These are phyloP conservation scores for Geotrichum fermentans DNA, from an alignment of 1,139 yeast genomes.

Conservation along the genomic window DNA sequence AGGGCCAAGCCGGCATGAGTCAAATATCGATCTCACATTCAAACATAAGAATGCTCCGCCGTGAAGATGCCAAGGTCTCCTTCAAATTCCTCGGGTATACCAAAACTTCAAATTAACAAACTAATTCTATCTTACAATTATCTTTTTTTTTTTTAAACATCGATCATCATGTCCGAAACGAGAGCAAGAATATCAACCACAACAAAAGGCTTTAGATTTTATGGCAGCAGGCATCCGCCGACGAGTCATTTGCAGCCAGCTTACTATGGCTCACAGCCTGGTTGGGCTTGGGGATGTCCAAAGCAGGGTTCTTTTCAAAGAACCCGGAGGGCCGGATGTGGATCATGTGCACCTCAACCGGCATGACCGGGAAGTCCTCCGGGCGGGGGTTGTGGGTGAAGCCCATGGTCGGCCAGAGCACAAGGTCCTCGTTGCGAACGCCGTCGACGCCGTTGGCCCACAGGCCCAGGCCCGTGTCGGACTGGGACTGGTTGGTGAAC, in stretches of 20 bases:
- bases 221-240: slow-evolving; percentile 10
- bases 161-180: no score
- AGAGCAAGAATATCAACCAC: no score
- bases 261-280: slow-evolving; percentile 69
- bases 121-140: no score
- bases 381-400: slow-evolving; percentile 83
- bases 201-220: no score
- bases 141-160: no score
- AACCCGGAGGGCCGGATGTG: slow-evolving; percentile 69
- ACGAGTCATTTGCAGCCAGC: slow-evolving; percentile 29
- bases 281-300: slow-evolving; percentile 71
- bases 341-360: slow-evolving; percentile 69
- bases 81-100: no score
- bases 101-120: no score
- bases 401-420: slow-evolving; percentile 82
- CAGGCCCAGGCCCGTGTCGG: slow-evolving; percentile 52
- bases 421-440: slow-evolving; percentile 67
- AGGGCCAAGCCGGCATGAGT: no score
- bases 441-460: slow-evolving; percentile 55
- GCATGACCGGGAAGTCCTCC: slow-evolving; percentile 94
- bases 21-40: no score
- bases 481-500: slow-evolving; percentile 59
- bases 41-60: no score
- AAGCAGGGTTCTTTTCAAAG: slow-evolving; percentile 76
- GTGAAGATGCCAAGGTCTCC: no score